Percentiles rank a stretch among this genome's conserved stretches.
Evolutionary conservation across 2,329 filamentous ascomycete species (phyloP).

Genomic region (Xylariales sp.): DNA sequence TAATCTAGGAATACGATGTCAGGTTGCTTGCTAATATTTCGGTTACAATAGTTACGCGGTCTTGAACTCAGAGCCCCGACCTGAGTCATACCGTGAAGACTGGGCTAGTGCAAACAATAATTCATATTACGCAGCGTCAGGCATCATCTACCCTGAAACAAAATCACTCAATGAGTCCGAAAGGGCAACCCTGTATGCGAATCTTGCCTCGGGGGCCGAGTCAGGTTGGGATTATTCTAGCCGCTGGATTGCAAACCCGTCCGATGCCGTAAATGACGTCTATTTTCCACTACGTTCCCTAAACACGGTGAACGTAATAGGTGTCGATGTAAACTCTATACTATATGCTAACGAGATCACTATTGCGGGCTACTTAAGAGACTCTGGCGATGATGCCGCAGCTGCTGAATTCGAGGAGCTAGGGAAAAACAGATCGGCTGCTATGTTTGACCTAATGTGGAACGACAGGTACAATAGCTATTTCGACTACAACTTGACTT

Average conservation of each 20-base stretch:
- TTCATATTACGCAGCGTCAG: conserved; percentile 70
- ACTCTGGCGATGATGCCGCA: conserved; percentile 61
- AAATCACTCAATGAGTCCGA: conserved; percentile 63
- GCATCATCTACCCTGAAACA: conserved; percentile 67
- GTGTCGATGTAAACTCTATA: conserved; percentile 76
- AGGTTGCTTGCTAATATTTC: not conserved
- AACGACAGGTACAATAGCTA: conserved; percentile 71
- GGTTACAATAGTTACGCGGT: conserved; percentile 63
- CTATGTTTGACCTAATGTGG: conserved; percentile 74
- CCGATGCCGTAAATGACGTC: conserved; percentile 67
- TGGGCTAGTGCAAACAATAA: conserved; percentile 72
- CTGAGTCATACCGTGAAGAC: conserved; percentile 75
- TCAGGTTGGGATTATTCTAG: conserved; percentile 73
- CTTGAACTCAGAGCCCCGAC: conserved; percentile 72
- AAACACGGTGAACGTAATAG: conserved; percentile 68
- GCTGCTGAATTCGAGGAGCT: conserved; percentile 61
- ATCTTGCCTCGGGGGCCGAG: conserved; percentile 74
- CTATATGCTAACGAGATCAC: conserved; percentile 73
- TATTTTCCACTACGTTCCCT: conserved; percentile 75
- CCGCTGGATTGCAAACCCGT: conserved; percentile 68
- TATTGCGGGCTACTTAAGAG: conserved; percentile 66
- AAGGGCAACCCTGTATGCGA: conserved; percentile 66
- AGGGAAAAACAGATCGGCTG: conserved; percentile 66
- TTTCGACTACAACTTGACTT: conserved; percentile 77
- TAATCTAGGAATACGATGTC: not conserved